These are phyloP conservation scores for Metschnikowia continentalis DNA, from an alignment of 805 yeast genomes.

Conservation along the genomic window DNA sequence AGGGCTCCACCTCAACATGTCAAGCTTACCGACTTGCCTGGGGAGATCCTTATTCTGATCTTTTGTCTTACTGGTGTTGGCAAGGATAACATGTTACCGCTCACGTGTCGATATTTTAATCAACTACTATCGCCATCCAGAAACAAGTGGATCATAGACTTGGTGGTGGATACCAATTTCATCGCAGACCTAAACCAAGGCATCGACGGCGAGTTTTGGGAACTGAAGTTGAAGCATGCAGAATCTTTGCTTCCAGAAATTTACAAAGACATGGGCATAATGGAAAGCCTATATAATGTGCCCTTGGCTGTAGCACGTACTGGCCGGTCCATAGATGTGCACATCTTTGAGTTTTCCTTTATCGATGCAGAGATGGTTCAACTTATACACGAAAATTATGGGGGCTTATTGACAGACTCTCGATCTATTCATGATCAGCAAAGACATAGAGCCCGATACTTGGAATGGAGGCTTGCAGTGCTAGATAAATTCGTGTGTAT, in stretches of 20 bases:
- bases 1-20: not conserved
- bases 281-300: not conserved
- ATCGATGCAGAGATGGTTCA: conserved; percentile 11
- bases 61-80: conserved; percentile 34
- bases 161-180: conserved; percentile 22
- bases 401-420: conserved; percentile 1
- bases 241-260: conserved; percentile 6
- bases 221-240: not conserved
- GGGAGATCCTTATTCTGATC: conserved; percentile 38
- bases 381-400: conserved; percentile 2
- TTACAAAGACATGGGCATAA: not conserved
- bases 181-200: conserved; percentile 18
- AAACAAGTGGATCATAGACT: conserved; percentile 13
- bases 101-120: conserved; percentile 28
- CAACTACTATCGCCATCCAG: conserved; percentile 19
- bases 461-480: conserved; percentile 14
- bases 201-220: conserved; percentile 12
- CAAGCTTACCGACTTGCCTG: conserved; percentile 36
- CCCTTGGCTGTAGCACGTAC: conserved; percentile 4
- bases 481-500: conserved; percentile 7
- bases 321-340: conserved; percentile 9
- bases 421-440: conserved; percentile 2
- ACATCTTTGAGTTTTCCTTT: conserved; percentile 14
- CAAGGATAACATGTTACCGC: conserved; percentile 27
- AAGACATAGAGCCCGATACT: conserved; percentile 3